Conservation (phyloP, 371 early-diverging fungal genomes). For the Chytridiales sp. region DNA sequence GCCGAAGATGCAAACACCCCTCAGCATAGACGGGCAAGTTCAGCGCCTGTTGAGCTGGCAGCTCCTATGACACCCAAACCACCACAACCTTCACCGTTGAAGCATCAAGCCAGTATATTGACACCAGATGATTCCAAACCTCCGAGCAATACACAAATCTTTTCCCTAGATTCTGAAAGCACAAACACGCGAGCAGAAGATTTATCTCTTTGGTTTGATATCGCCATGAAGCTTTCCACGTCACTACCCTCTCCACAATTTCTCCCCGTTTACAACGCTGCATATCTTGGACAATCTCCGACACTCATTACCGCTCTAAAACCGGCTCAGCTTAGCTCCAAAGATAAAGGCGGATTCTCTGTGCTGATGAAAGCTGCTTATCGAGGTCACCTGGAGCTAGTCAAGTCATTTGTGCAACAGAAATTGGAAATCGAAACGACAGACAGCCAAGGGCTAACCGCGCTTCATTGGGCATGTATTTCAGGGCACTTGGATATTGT, state of each 20-base stretch:
- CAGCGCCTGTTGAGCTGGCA: too few species aligned
- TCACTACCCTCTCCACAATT: not conserved
- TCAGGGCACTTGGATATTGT: slow-evolving; percentile 31
- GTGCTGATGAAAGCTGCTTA: slow-evolving; percentile 52
- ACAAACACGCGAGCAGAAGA: not conserved
- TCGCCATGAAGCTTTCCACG: not conserved
- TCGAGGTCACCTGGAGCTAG: slow-evolving; percentile 32
- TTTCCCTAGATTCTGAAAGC: too few species aligned
- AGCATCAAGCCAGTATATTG: too few species aligned
- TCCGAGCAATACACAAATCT: too few species aligned
- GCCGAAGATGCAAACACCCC: slow-evolving; percentile 1
- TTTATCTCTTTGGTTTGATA: not conserved
- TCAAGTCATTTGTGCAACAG: slow-evolving; percentile 22
- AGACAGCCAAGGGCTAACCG: slow-evolving; percentile 38
- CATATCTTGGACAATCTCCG: too few species aligned
- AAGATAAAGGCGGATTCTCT: slow-evolving; percentile 38
- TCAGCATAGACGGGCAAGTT: slow-evolving; percentile 1
- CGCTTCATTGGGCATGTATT: slow-evolving; percentile 43
- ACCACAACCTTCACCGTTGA: too few species aligned
- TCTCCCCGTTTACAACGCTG: slow-evolving; percentile 26
- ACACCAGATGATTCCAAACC: too few species aligned
- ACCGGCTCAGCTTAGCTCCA: too few species aligned
- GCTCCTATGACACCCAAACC: too few species aligned
- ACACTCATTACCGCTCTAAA: too few species aligned
- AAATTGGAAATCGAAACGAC: slow-evolving; percentile 16